These are phyloP conservation scores for Salicornia ramosissima DNA, from an alignment of 148 eudicot species.

Conservation along the genomic window DNA sequence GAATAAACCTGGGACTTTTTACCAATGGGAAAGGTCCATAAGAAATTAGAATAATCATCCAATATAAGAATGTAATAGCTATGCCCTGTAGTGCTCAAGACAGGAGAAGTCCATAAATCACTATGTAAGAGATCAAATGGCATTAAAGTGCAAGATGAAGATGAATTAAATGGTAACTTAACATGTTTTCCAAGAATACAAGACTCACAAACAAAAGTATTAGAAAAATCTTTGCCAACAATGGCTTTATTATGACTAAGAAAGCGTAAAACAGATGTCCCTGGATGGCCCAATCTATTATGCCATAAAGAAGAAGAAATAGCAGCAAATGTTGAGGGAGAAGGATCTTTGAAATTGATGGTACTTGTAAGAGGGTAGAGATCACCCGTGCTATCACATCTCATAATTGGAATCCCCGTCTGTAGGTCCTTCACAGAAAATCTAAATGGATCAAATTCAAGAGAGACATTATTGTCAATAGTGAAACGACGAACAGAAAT, in stretches of 20 bases:
- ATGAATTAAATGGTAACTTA: not conserved
- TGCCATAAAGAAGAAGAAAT: conserved; percentile 1
- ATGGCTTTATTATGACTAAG: not conserved
- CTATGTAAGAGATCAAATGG: too few species aligned
- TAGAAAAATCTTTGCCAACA: not conserved
- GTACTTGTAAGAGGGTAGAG: conserved; percentile 6
- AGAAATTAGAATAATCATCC: too few species aligned
- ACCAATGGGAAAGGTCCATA: too few species aligned
- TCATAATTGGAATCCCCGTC: too few species aligned
- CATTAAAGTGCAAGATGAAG: not conserved
- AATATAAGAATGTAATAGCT: too few species aligned
- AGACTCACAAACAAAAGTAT: not conserved
- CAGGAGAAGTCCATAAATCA: too few species aligned
- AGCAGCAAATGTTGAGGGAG: not conserved
- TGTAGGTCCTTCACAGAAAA: too few species aligned
- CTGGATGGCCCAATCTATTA: not conserved
- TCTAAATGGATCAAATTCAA: too few species aligned
- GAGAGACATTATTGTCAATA: too few species aligned
- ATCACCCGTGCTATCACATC: not conserved
- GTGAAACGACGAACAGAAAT: too few species aligned
- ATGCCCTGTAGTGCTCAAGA: too few species aligned
- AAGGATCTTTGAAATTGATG: not conserved
- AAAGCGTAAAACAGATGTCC: not conserved
- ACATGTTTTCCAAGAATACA: conserved; percentile 1
- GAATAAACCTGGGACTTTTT: not conserved